Percentiles rank a stretch among this genome's conserved stretches.
Conservation (phyloP, 1,284 basidiomycete species). For the Schizopora paradoxa region DNA sequence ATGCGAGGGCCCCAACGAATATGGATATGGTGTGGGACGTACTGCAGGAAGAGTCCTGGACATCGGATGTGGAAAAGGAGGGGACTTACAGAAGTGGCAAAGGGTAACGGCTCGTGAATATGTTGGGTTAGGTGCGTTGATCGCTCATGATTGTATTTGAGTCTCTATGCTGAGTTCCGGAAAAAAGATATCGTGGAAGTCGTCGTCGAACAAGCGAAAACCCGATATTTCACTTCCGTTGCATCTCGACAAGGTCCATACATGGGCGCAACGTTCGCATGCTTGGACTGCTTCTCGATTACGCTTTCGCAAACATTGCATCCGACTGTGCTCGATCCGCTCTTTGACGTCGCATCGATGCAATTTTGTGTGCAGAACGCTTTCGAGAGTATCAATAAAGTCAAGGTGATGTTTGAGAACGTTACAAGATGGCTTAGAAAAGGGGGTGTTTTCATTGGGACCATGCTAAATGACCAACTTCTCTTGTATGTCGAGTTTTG, state of each 20-base stretch:
- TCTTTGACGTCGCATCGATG: slow-evolving; percentile 93
- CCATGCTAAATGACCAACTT: slow-evolving; percentile 82
- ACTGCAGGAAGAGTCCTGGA: slow-evolving; percentile 77
- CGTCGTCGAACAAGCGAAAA: slow-evolving; percentile 84
- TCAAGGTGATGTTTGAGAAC: slow-evolving; percentile 88
- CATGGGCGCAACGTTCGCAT: slow-evolving; percentile 72
- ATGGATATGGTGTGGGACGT: too few relatives aligned
- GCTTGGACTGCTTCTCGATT: slow-evolving; percentile 84
- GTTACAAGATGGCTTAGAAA: slow-evolving; percentile 73
- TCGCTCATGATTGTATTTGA: slow-evolving; percentile 1
- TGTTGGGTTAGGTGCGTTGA: slow-evolving; percentile 70
- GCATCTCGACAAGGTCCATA: slow-evolving; percentile 49
- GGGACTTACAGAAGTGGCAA: slow-evolving; percentile 93
- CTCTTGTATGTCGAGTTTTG: slow-evolving; percentile 54
- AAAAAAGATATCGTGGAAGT: slow-evolving; percentile 91
- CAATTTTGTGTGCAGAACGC: slow-evolving; percentile 99
- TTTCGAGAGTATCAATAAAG: slow-evolving; percentile 84
- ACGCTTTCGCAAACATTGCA: slow-evolving; percentile 61
- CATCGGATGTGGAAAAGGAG: slow-evolving; percentile 96
- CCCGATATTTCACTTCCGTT: slow-evolving; percentile 46
- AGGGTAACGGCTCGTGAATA: slow-evolving; percentile 78
- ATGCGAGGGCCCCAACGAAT: too few relatives aligned
- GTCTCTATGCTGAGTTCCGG: slow-evolving; percentile 1
- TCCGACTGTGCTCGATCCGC: slow-evolving; percentile 34
- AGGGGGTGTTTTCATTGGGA: slow-evolving; percentile 91